phyloP scores from a whole-genome alignment of 2,329 filamentous ascomycete genomes.

The Hymenoscyphus fraxineus region DNA sequence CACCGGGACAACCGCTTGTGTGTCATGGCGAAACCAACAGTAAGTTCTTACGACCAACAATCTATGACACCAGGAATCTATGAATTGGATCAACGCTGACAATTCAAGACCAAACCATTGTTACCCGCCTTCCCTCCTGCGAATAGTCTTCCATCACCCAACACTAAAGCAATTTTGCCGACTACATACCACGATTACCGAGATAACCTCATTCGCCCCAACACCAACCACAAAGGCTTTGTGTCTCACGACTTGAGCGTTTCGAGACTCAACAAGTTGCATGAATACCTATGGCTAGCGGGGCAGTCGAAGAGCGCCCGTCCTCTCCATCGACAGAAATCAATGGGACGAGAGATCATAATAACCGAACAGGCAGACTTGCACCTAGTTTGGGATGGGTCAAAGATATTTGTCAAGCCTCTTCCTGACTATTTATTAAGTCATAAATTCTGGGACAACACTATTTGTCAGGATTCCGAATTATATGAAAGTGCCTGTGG shows the following conservation, averaged over 20 bases:
- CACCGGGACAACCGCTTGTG: background rate
- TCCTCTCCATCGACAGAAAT: constrained; percentile 1
- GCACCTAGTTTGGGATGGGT: constrained; percentile 34
- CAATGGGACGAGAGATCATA: constrained; percentile 32
- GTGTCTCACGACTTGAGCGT: background rate
- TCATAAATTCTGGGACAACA: constrained; percentile 24
- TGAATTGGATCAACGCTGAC: too few species aligned
- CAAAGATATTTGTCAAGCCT: constrained; percentile 33
- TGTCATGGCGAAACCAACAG: background rate
- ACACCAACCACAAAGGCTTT: background rate
- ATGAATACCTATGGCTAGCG: constrained; percentile 26
- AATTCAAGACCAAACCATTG: background rate
- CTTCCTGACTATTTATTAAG: constrained; percentile 33
- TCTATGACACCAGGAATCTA: too few species aligned
- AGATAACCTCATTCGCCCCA: background rate
- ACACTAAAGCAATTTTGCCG: background rate
- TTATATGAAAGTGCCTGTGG: background rate
- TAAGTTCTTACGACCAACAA: background rate
- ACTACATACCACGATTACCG: background rate
- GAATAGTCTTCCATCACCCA: background rate
- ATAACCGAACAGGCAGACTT: constrained; percentile 35
- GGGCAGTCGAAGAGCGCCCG: background rate
- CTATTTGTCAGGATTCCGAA: background rate
- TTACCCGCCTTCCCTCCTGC: background rate
- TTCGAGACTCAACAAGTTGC: constrained; percentile 20